A percentile compares a stretch with the other conserved stretches of the same genome.
These are phyloP conservation scores for Arthrinium phaeospermum DNA, from an alignment of 2,329 filamentous ascomycete genomes.

Conservation along the genomic window DNA sequence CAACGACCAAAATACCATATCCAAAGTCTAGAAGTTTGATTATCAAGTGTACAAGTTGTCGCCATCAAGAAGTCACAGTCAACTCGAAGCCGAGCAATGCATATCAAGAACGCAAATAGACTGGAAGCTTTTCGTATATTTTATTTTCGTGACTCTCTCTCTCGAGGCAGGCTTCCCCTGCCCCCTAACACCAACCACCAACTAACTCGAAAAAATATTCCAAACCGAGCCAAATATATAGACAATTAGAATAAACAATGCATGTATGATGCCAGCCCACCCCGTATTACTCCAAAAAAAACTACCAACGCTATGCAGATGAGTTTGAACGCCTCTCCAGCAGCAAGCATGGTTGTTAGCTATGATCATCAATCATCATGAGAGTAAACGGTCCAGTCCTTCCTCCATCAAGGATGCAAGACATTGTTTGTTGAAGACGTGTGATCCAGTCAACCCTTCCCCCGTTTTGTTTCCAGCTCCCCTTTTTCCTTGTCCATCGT, in stretches of 20 bases:
- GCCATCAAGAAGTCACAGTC: too few species aligned
- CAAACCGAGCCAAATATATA: not conserved
- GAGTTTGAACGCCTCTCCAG: not conserved
- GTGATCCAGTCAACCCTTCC: not conserved
- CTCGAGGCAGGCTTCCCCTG: not conserved
- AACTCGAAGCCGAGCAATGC: not conserved
- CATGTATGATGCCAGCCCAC: not conserved
- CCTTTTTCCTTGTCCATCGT: not conserved
- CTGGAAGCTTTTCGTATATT: not conserved
- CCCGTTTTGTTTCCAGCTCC: not conserved
- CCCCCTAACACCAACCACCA: not conserved
- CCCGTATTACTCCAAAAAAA: not conserved
- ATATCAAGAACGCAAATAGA: not conserved
- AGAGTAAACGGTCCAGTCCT: not conserved
- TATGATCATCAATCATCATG: not conserved
- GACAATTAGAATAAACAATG: not conserved
- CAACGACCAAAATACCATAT: too few species aligned
- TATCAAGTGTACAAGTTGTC: too few species aligned
- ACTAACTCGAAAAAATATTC: not conserved
- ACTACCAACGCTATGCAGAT: not conserved
- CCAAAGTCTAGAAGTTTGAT: too few species aligned
- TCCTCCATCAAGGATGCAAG: conserved; percentile 1
- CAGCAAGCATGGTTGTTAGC: not conserved
- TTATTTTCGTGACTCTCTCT: not conserved
- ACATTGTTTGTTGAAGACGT: not conserved